These are phyloP conservation scores for Pelargonium cotyledonis DNA, from an alignment of 441 rosid genomes.

Conservation along the genomic window DNA sequence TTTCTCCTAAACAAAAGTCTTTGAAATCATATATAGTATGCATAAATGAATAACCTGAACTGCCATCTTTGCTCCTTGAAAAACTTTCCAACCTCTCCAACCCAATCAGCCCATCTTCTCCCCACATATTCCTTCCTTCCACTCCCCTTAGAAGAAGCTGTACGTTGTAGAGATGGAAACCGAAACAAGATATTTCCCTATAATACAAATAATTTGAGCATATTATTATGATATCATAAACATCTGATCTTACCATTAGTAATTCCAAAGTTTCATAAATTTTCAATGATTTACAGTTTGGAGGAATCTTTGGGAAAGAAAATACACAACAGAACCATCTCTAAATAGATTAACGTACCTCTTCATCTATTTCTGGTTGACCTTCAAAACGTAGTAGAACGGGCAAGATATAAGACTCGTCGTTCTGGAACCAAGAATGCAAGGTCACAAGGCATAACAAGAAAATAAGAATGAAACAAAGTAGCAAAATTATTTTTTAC, in stretches of 20 bases:
- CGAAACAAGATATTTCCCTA: slow-evolving; percentile 91
- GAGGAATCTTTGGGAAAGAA: not conserved
- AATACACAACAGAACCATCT: not conserved
- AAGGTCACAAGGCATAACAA: not conserved
- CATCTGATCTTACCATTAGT: no score
- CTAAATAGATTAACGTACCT: slow-evolving; percentile 42
- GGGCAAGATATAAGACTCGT: slow-evolving; percentile 88
- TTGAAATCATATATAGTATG: not conserved
- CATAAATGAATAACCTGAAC: slow-evolving; percentile 60
- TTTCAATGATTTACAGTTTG: no score
- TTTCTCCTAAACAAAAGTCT: slow-evolving; percentile 2
- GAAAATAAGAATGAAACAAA: no score
- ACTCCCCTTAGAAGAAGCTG: slow-evolving; percentile 70
- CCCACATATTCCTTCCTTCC: slow-evolving; percentile 80
- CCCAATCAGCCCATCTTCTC: slow-evolving; percentile 70
- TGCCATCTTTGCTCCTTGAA: slow-evolving; percentile 77
- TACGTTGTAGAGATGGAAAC: slow-evolving; percentile 86
- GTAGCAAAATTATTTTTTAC: no score
- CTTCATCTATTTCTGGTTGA: slow-evolving; percentile 90
- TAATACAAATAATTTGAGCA: slow-evolving; percentile 14
- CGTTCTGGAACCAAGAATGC: slow-evolving; percentile 45
- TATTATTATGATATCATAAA: not conserved
- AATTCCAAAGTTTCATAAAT: no score
- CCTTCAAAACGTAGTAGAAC: slow-evolving; percentile 96
- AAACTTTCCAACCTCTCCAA: slow-evolving; percentile 67